Evolutionary conservation across 2,329 filamentous ascomycete species (phyloP).

Genomic region (Colletotrichum kahawae): DNA sequence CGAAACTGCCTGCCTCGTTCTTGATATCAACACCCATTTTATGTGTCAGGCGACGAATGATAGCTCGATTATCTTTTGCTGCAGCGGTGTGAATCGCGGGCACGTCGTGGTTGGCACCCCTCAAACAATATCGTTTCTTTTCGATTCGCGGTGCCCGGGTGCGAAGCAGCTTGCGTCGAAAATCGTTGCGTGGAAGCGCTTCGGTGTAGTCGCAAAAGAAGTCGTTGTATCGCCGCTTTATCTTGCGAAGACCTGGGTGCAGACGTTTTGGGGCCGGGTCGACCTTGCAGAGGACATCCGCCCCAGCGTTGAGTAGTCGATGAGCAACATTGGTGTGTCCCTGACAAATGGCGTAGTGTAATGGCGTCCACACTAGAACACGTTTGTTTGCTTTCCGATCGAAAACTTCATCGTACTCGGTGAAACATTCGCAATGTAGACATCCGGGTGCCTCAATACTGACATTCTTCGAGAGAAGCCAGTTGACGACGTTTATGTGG

Average conservation of each 20-base stretch:
- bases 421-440: background rate
- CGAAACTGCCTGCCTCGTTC: background rate
- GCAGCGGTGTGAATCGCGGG: background rate
- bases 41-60: background rate
- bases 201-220: background rate
- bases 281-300: background rate
- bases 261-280: background rate
- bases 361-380: background rate
- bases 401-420: background rate
- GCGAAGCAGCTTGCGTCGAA: background rate
- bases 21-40: background rate
- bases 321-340: background rate
- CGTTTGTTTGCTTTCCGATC: background rate
- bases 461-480: background rate
- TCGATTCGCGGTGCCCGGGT: background rate
- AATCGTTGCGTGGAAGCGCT: background rate
- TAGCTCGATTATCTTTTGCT: background rate
- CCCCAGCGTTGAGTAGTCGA: background rate
- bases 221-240: background rate
- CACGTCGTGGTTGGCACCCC: background rate
- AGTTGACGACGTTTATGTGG: background rate
- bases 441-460: background rate
- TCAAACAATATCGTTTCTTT: background rate
- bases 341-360: background rate
- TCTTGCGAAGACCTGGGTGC: background rate